Base-by-base conservation (phyloP, 2,329 filamentous ascomycete species). In the Diaporthe eres region DNA sequence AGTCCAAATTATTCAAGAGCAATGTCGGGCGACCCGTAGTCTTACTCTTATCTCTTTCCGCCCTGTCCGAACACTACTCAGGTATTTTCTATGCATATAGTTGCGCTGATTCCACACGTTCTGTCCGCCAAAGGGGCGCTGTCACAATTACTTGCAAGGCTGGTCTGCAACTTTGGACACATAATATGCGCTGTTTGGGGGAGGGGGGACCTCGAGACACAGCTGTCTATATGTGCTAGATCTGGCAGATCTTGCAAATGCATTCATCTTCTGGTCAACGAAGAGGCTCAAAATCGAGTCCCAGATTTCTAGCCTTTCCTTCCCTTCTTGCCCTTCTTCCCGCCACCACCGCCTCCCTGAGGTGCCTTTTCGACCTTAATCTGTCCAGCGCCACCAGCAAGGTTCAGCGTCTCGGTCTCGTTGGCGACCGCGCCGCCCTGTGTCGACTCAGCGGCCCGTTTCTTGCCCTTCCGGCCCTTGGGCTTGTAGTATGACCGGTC, bases 401-500 rank as follows among this genome's bases (percentile, higher is more conserved):
- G 85, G 78, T 91, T 91, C 78, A 92, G 86, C 75, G 87, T 93
- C 87, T 89, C 92, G 82, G 94, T 93, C 78, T 96, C 94, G 80
- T 89, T 92, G 31, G 93, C 86, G 68, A 95, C 94, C 17, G 93
- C 86, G 67, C 96, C 96, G 77, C 97, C 97, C 83, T 98, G 97
- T 12, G 95, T 98, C 55, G 93, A 87, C 79, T 95, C 94, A 77
- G 89, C 88, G 6, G 92, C 92, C 85, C 93, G 94, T 89, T 95
- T 93, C 89, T 95, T 96, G 74, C 95, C 94, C 89, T 98, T 98
- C 87, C 94, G 95, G 8, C 95, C 95, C 87, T 97, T 98, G 10
- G 96, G 95, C 65, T 94, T 89, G 85, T 98, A 99, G 55, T 92
- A 94, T 80, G 94, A 97, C 75, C 97, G 90, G 83, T 99, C 97